Evolutionary conservation across 176 grass and related monocot genomes (phyloP).

Genomic region (Triticum monococcum): DNA sequence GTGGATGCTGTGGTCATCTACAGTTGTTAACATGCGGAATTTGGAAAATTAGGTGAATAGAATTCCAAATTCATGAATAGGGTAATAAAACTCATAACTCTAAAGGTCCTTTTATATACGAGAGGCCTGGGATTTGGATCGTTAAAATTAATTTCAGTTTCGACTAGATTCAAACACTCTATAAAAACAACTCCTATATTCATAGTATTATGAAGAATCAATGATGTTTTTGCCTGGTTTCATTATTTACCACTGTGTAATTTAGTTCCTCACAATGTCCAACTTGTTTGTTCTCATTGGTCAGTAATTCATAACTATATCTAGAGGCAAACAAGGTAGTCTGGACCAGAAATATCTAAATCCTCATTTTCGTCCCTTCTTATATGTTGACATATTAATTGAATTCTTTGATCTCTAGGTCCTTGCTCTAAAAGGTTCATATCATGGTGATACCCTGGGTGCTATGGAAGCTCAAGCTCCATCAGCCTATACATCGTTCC

Average conservation of each 20-base stretch:
- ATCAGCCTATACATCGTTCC: conserved; percentile 84
- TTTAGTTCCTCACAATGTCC: background rate
- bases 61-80: background rate
- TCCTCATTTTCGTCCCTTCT: background rate
- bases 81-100: background rate
- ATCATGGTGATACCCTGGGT: conserved; percentile 94
- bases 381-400: background rate
- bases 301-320: background rate
- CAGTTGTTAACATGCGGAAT: background rate
- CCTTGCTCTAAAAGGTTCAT: conserved; percentile 83
- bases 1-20: background rate
- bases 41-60: background rate
- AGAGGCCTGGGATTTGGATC: background rate
- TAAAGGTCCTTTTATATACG: background rate
- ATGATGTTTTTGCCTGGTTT: background rate
- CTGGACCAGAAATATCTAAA: background rate
- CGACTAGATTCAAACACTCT: background rate
- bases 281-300: background rate
- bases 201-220: background rate
- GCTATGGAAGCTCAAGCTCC: conserved; percentile 99
- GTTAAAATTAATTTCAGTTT: background rate
- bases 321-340: background rate
- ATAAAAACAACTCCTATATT: background rate
- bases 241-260: background rate
- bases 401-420: conserved; percentile 45